These are phyloP conservation scores for Aureobasidium zeae DNA, from an alignment of 2,329 filamentous ascomycete species.

Conservation along the genomic window DNA sequence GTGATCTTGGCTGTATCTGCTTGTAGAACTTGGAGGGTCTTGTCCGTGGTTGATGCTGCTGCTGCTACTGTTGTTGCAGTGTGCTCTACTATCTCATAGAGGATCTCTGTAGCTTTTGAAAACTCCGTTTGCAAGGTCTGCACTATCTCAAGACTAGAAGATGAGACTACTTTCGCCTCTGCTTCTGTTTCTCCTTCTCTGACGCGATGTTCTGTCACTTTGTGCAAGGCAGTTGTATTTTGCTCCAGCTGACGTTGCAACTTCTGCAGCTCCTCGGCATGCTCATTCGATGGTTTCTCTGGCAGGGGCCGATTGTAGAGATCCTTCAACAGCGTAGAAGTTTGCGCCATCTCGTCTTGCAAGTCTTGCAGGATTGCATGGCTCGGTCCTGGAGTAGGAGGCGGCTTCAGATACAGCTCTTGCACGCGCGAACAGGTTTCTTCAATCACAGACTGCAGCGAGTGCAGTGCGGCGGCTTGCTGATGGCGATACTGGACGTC, in stretches of 20 bases:
- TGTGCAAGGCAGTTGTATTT: slow-evolving; percentile 4
- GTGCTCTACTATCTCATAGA: slow-evolving; percentile 1
- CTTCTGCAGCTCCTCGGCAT: neutral
- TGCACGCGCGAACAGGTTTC: slow-evolving; percentile 8
- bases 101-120: neutral
- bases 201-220: neutral
- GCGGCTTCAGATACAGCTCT: slow-evolving; percentile 3
- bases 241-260: slow-evolving; percentile 1
- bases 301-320: slow-evolving; percentile 5
- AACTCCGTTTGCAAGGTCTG: slow-evolving; percentile 7
- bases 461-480: slow-evolving; percentile 9
- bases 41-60: neutral
- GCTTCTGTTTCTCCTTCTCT: too few relatives aligned
- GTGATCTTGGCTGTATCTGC: neutral
- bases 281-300: neutral
- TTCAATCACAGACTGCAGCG: slow-evolving; percentile 4
- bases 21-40: neutral
- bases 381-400: slow-evolving; percentile 9
- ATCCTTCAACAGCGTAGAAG: neutral
- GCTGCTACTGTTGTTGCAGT: neutral
- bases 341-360: slow-evolving; percentile 4
- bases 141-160: neutral
- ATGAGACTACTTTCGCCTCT: too few relatives aligned
- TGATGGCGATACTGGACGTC: slow-evolving; percentile 12
- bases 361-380: slow-evolving; percentile 6